Base-by-base conservation (phyloP, 345 rosid species). In the Salix suchowensis region DNA sequence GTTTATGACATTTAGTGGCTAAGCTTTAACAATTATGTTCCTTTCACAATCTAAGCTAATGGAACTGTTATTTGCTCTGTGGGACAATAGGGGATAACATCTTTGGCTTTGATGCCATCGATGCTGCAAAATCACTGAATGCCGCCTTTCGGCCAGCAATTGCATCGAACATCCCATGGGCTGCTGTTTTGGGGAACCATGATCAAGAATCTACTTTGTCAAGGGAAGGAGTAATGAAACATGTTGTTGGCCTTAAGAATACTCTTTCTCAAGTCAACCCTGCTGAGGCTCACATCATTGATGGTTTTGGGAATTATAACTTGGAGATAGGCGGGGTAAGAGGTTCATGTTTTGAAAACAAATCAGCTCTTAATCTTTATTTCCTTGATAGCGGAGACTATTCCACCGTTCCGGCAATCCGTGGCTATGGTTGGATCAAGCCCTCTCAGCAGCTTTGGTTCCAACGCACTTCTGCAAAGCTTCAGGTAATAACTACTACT, bases 291-390 rank as follows among this genome's bases (percentile, higher is more conserved):
- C 83, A 80, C 37, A 67, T 71, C 23, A 92, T 93, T 65, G 98
- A 93, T 79, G 98, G 98, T 30, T 96, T 96, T 73, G 98, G 99
- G 4, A 95, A 95, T 80, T 93, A 92, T 85, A 93, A 93, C 84
- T 81, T 96, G 76, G 91, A 92, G 80, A 71, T 96, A 69, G 82
- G 78, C 16, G 99, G 99, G 67, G 89, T 88, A 74, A 67, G 82
- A 72, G 96, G 94, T 61, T 88, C 98, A 0, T 67, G 75, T 62
- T 87, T 93, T 48, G 90, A 83, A 80, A 88, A 91, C 83, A 93
- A 93, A 66, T 96, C 99, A 6, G 77, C 87, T 71, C 96, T 93
- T 74, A 95, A 95, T 82, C 92, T 93, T 65, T 95, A 88, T 78
- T 83, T 95, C 71, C 88, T 95, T 32, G 97, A 93, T 77, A 90